phyloP scores from a whole-genome alignment of 192 early-diverging fungal genomes.

The Anaeromyces robustus region DNA sequence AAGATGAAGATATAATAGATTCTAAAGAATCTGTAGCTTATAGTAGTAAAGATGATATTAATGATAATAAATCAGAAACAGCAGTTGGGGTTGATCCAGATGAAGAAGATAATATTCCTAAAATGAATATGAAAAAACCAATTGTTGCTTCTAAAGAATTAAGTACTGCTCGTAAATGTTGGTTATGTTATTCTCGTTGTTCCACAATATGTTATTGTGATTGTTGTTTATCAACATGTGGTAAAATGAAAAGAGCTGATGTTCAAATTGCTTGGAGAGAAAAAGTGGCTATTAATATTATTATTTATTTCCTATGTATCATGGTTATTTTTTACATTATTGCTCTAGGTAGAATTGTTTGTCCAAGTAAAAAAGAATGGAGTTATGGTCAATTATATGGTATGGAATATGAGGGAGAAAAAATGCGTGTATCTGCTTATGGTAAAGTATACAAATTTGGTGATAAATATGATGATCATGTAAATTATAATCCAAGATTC shows the following conservation, averaged over 20 bases:
- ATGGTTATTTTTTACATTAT: conserved; percentile 80
- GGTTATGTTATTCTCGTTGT: background rate
- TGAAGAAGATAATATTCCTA: background rate
- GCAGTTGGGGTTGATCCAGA: background rate
- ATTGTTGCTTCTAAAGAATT: background rate
- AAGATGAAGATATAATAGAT: background rate
- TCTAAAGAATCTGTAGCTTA: background rate
- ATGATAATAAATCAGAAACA: too few relatives aligned
- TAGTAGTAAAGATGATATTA: background rate
- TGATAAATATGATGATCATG: background rate
- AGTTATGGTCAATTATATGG: background rate
- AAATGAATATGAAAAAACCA: background rate
- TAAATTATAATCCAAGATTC: background rate
- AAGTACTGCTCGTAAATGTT: background rate
- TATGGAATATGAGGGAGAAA: background rate
- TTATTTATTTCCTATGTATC: conserved; percentile 63
- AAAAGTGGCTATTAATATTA: conserved; percentile 77
- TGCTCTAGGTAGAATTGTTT: conserved; percentile 57
- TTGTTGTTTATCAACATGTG: background rate
- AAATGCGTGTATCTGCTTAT: background rate
- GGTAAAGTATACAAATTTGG: background rate
- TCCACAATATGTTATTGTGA: background rate
- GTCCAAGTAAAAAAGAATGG: conserved; percentile 44
- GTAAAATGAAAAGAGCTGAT: conserved; percentile 1
- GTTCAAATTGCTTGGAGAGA: conserved; percentile 93